Evolutionary conservation across 441 rosid genomes (phyloP), one percentile per base, ranked within the genome.

Genomic region (Erysimum cheiri): DNA sequence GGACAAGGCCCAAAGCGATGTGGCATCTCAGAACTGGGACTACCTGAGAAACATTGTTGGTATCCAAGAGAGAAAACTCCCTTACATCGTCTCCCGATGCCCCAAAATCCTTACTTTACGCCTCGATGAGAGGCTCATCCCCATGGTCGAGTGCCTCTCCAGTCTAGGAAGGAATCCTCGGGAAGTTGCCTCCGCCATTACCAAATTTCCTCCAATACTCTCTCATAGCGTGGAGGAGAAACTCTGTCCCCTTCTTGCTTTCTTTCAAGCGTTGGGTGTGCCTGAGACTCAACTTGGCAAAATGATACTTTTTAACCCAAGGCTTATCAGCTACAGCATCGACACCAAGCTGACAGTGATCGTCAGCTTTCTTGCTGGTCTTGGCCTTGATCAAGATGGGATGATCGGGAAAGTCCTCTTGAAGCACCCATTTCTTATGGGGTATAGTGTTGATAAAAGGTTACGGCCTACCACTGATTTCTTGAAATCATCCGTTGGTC

Each of bases 211-310:
- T 70, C 92, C 87, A 65, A 84, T 94, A 44, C 85, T 92, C 61
- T 82, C 97, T 54, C 96, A 94, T 65, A 88, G 99, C 24, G 90
- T 92, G 43, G 92, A 94, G 75, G 96, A 90, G 85, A 94, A 92
- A 81, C 97, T 94, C 19, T 94, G 97, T 56, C 99, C 99, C 0
- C 96, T 94, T 44, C 82, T 94, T 81, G 99, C 98, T 24, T 94
- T 92, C 86, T 87, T 92, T 68, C 96, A 94, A 77, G 84, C 97
- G 0, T 66, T 87, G 31, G 99, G 98, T 28, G 85, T 94, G 57
- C 84, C 99, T 19, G 96, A 92, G 74, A 86, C 83, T 72, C 97
- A 92, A 41, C 84, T 90, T 36, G 99, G 98, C 40, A 94, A 85
- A 70, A 81, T 94, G 36, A 68, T 92, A 56, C 74, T 94, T 83